These are phyloP conservation scores for Angomonas ambiguus DNA, from an alignment of 208 protist species.

Conservation along the genomic window DNA sequence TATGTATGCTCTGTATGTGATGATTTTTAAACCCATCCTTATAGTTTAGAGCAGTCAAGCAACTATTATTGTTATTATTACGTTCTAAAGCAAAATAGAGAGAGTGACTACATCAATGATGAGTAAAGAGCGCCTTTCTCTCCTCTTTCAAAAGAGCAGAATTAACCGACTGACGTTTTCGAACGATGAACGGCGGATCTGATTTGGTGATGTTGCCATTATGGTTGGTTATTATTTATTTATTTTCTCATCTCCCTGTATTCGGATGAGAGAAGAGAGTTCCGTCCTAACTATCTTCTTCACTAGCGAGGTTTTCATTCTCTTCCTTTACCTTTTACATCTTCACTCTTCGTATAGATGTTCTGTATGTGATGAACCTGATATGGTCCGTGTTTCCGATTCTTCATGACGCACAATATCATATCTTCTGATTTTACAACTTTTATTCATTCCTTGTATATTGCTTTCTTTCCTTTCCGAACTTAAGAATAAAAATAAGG, in stretches of 20 bases:
- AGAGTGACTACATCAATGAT: neutral
- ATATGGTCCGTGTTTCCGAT: neutral
- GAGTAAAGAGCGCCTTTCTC: neutral
- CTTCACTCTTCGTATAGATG: no score
- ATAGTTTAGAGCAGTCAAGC: no score
- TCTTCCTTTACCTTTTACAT: no score
- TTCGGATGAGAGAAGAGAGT: no score
- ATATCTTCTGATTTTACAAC: neutral
- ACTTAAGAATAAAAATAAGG: neutral
- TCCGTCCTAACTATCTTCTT: no score
- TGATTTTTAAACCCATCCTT: no score
- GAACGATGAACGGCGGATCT: neutral
- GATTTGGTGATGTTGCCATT: neutral
- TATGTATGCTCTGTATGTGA: no score
- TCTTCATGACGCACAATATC: conserved; percentile 1
- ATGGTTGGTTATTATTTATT: conserved; percentile 8
- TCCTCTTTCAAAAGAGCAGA: conserved; percentile 1
- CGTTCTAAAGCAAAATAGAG: neutral
- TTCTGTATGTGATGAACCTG: neutral
- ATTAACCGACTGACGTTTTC: neutral
- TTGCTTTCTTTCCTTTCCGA: no score
- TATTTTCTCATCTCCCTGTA: no score
- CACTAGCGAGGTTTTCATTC: no score
- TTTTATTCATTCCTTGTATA: no score
- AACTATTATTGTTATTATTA: no score